Conservation (phyloP, 2,329 filamentous ascomycete species). For the Fusarium sp. region DNA sequence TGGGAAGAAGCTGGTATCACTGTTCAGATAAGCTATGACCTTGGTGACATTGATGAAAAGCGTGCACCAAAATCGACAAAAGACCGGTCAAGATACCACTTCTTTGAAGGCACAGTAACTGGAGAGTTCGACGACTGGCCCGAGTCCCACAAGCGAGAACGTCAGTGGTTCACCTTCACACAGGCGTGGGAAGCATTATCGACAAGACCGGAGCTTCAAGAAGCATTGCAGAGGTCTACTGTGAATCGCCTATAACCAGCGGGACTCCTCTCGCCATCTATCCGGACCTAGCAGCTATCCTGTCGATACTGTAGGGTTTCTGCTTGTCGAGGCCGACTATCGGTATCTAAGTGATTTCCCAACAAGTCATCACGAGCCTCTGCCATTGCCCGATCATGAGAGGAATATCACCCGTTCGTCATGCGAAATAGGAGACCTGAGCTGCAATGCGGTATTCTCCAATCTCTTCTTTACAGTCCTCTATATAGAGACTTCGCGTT, state of each 20-base stretch:
- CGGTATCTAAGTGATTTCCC: background rate
- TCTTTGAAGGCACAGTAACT: constrained; percentile 89
- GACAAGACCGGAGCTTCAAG: constrained; percentile 85
- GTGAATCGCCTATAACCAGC: constrained; percentile 60
- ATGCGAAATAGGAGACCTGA: constrained; percentile 2
- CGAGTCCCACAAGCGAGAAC: constrained; percentile 89
- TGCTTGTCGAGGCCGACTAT: background rate
- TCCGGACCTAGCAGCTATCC: background rate
- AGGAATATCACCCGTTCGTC: constrained; percentile 17
- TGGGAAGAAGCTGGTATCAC: constrained; percentile 98
- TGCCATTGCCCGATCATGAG: constrained; percentile 23
- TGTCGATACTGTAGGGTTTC: background rate
- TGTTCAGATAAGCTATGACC: constrained; percentile 84
- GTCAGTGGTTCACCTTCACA: constrained; percentile 88
- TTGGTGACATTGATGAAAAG: constrained; percentile 88
- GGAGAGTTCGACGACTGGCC: constrained; percentile 91
- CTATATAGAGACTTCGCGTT: constrained; percentile 30
- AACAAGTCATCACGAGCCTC: background rate
- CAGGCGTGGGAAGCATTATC: constrained; percentile 83
- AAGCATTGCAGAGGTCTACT: constrained; percentile 85
- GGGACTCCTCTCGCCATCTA: constrained; percentile 4
- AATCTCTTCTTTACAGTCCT: constrained; percentile 30
- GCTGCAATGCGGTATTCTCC: constrained; percentile 14
- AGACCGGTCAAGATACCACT: constrained; percentile 75
- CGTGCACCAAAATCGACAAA: constrained; percentile 80